Base-by-base conservation (phyloP, 331 rosid genomes). In the Ulmus americana region DNA sequence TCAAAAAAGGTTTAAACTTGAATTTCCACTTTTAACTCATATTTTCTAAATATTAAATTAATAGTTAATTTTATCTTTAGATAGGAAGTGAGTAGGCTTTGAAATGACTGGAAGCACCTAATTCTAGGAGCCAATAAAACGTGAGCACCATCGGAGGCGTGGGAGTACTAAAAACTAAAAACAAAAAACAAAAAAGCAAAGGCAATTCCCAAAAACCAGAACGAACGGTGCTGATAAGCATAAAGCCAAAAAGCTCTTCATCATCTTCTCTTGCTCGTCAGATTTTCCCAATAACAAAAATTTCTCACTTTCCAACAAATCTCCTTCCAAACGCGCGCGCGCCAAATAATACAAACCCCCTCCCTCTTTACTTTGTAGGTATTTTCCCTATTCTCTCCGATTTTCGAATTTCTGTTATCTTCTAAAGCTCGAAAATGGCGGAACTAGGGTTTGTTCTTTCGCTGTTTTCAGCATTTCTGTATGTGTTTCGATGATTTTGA, bases 291-390 rank as follows among this genome's bases (percentile, higher is more conserved):
- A 63, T 45, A 47, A n/a, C 51, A 49, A 63, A 45, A 43, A 38
- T 28, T 56, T 18, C 39, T 47, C 43, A 42, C 51, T 40, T 42
- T 59, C 46, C 67, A 67, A 39, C 75, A 75, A 56, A 69, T 75
- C 70, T 47, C 47, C 68, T 47, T 50, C 39, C 63, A 44, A 69
- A 7, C 74, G 63, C 72, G 50, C 71, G 67, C 80, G 84, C 84
- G 84, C 81, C 79, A 80, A 76, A 72, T 28, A 28, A 28, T 80
- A 76, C 79, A 72, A 80, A 79, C 35, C 61, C 66, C 66, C 35
- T 4, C 1, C 54, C 58, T 12, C 59, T 28, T 13, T 51, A 28
- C 8, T 38, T 46, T 18, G 3, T 16, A 67, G 42, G 64, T 54
- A 39, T 7, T 46, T 10, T 45, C 14, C 55, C 2, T 15, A 6